Percentiles rank a stretch among this genome's conserved stretches.
Conservation (phyloP, 495 filamentous ascomycete genomes). For the Lichina pygmaea region DNA sequence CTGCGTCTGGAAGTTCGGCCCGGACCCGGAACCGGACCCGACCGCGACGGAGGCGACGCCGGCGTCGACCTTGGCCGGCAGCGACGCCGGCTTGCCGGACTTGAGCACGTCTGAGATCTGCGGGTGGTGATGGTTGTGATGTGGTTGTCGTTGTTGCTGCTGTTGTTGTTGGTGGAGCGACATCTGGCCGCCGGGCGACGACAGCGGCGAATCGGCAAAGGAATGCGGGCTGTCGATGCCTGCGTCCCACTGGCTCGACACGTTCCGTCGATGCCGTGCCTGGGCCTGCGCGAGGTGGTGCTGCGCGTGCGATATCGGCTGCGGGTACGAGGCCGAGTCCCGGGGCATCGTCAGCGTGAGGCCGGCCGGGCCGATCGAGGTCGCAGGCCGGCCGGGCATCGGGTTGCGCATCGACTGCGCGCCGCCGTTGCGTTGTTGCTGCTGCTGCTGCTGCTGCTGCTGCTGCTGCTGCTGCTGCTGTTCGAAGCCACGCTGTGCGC, state of each 20-base stretch:
- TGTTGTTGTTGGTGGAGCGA: constrained; percentile 12
- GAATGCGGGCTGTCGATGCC: constrained; percentile 57
- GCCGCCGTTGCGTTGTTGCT: constrained; percentile 19
- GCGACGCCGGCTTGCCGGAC: constrained; percentile 39
- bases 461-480: constrained; percentile 2
- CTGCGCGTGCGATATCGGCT: constrained; percentile 34
- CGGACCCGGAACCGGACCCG: not conserved
- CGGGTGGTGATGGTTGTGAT: constrained; percentile 16
- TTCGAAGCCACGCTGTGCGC: constrained; percentile 4
- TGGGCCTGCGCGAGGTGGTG: constrained; percentile 20
- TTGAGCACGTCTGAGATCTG: constrained; percentile 46
- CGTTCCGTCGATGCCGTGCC: constrained; percentile 45
- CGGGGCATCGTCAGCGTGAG: constrained; percentile 29
- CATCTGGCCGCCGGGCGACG: constrained; percentile 30
- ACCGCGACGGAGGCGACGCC: constrained; percentile 18
- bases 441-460: constrained; percentile 3
- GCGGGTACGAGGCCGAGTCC: constrained; percentile 42
- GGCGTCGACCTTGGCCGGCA: constrained; percentile 38
- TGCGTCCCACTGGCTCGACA: constrained; percentile 58
- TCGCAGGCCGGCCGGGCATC: constrained; percentile 36
- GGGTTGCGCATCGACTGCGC: constrained; percentile 41
- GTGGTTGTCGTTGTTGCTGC: constrained; percentile 4
- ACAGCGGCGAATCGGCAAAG: constrained; percentile 57
- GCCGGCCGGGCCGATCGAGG: constrained; percentile 21
- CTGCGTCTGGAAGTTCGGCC: constrained; percentile 32